Evolutionary conservation across 805 yeast genomes (phyloP).

Genomic region (Pichia cephalocereana): DNA sequence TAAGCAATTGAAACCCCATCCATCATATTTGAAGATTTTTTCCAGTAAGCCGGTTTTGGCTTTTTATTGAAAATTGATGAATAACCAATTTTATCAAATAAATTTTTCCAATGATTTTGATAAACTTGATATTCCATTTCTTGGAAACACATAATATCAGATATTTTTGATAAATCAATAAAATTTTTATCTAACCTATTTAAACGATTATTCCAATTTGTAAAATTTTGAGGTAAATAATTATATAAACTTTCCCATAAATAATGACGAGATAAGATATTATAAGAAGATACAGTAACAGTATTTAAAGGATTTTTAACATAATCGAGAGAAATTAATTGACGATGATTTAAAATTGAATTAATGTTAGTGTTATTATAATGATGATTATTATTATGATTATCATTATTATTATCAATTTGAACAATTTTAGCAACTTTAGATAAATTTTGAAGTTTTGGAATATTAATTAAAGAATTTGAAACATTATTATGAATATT

Average conservation of each 20-base stretch:
- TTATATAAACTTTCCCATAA: constrained; percentile 51
- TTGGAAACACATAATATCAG: constrained; percentile 50
- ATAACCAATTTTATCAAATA: constrained; percentile 26
- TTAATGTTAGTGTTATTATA: background rate
- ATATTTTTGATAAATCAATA: constrained; percentile 21
- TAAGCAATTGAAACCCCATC: constrained; percentile 55
- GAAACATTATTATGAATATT: too few species aligned
- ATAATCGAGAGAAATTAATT: constrained; percentile 10
- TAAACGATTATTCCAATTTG: constrained; percentile 43
- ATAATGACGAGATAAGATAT: constrained; percentile 34
- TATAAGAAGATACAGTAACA: constrained; percentile 27
- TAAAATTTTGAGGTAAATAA: constrained; percentile 37
- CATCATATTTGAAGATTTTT: constrained; percentile 33
- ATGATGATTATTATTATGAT: too few species aligned
- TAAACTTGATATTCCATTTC: constrained; percentile 27
- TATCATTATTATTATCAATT: too few species aligned
- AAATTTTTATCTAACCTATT: constrained; percentile 32
- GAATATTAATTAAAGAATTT: too few species aligned
- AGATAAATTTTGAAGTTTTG: too few species aligned
- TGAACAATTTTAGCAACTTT: too few species aligned
- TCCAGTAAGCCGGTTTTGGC: constrained; percentile 47
- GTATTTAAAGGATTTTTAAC: constrained; percentile 6
- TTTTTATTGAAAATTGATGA: constrained; percentile 40
- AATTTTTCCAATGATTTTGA: constrained; percentile 18
- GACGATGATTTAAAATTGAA: constrained; percentile 17